Percentiles rank a stretch among this genome's conserved stretches.
Evolutionary conservation across 495 filamentous ascomycete species (phyloP).

Genomic region (Barbatosphaeria neglecta): DNA sequence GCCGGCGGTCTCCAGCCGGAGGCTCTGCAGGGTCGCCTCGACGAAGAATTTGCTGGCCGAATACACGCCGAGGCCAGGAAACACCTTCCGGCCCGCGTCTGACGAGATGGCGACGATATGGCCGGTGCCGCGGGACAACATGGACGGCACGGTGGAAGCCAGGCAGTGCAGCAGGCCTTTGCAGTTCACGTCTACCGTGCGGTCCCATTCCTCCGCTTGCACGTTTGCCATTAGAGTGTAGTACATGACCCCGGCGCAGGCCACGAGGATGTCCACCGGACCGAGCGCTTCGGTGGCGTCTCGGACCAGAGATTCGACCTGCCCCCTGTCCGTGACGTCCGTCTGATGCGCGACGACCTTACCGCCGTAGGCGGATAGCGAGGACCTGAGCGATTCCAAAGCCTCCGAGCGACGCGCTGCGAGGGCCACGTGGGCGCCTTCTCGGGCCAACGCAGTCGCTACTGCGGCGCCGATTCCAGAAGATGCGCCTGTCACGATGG

Average conservation of each 20-base stretch:
- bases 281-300: conserved; percentile 44
- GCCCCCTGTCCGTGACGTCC: conserved; percentile 45
- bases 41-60: conserved; percentile 64
- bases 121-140: conserved; percentile 44
- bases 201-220: conserved; percentile 54
- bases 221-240: conserved; percentile 62
- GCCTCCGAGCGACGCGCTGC: conserved; percentile 50
- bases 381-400: conserved; percentile 43
- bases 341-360: conserved; percentile 49
- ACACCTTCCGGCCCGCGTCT: conserved; percentile 58
- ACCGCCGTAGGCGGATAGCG: conserved; percentile 32
- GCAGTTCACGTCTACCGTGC: conserved; percentile 65
- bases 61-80: conserved; percentile 63
- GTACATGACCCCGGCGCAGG: conserved; percentile 66
- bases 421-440: conserved; percentile 51
- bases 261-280: conserved; percentile 52
- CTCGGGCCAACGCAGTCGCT: conserved; percentile 26
- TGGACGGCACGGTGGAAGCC: conserved; percentile 44
- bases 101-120: conserved; percentile 62
- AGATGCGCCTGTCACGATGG: conserved; percentile 43
- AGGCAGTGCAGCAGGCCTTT: conserved; percentile 57
- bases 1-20: conserved; percentile 57
- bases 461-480: conserved; percentile 44
- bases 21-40: conserved; percentile 53
- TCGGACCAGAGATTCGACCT: conserved; percentile 44